These are phyloP conservation scores for Debaryomyces sp. DNA, from an alignment of 1,139 yeast genomes.

Conservation along the genomic window DNA sequence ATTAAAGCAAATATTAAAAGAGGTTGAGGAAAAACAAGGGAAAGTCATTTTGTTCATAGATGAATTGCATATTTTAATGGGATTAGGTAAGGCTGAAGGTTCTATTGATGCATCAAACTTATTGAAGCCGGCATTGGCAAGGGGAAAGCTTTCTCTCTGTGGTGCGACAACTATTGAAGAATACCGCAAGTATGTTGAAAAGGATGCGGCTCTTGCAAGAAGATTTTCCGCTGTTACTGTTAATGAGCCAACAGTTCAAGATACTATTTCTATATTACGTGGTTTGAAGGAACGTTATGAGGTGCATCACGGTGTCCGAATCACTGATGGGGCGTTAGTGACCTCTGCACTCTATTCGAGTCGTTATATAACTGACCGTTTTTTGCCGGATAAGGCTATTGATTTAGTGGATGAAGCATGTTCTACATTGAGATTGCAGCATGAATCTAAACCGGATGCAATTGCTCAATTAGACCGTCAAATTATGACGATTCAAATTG, in stretches of 20 bases:
- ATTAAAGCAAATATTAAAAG: constrained; percentile 79
- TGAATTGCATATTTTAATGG: constrained; percentile 88
- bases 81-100: constrained; percentile 94
- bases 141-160: constrained; percentile 91
- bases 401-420: constrained; percentile 97
- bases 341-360: constrained; percentile 92
- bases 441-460: constrained; percentile 95
- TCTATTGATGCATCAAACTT: constrained; percentile 94
- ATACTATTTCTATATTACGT: constrained; percentile 87
- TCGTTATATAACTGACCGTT: constrained; percentile 89
- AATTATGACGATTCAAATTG: constrained; percentile 93
- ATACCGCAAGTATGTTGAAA: constrained; percentile 83
- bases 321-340: constrained; percentile 89
- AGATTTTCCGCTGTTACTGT: constrained; percentile 89
- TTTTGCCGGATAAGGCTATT: constrained; percentile 93
- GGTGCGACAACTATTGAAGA: constrained; percentile 96
- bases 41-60: constrained; percentile 84
- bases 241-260: constrained; percentile 90
- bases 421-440: constrained; percentile 90
- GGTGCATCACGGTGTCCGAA: constrained; percentile 98
- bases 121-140: constrained; percentile 90
- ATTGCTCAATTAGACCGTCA: constrained; percentile 86
- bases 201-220: constrained; percentile 90
- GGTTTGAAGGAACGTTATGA: constrained; percentile 94
- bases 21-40: constrained; percentile 82